Evolutionary conservation across 2,329 filamentous ascomycete species (phyloP).

Genomic region (Dichotomopilus funicola): DNA sequence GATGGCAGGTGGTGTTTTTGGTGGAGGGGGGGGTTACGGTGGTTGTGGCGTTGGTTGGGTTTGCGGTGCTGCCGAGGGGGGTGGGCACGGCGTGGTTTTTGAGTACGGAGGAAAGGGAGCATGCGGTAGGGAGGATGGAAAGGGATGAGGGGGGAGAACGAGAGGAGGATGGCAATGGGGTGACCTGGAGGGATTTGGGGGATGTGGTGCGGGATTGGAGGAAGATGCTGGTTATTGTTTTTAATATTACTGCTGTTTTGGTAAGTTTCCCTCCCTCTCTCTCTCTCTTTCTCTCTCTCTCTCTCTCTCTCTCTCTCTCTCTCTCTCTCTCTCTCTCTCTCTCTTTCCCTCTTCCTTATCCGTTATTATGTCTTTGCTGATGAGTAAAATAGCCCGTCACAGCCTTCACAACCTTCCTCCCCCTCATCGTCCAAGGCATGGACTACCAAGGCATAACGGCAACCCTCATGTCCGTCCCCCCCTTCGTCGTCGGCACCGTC

Average conservation of each 20-base stretch:
- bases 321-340: neutral
- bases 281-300: neutral
- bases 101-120: neutral
- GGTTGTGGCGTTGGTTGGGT: neutral
- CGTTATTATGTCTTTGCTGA: neutral
- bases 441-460: conserved; percentile 1
- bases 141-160: neutral
- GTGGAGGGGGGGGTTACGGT: conserved; percentile 1
- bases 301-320: too few species aligned
- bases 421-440: conserved; percentile 3
- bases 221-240: conserved; percentile 2
- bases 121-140: neutral
- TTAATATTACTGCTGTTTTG: conserved; percentile 1
- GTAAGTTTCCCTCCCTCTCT: neutral
- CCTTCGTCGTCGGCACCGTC: neutral
- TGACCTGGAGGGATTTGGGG: neutral
- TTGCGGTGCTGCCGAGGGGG: neutral
- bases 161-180: neutral
- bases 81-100: neutral
- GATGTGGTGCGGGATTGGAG: conserved; percentile 5
- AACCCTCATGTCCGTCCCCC: conserved; percentile 2
- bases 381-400: neutral
- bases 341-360: too few species aligned
- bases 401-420: conserved; percentile 5
- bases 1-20: conserved; percentile 3